Base-by-base conservation (phyloP, 148 eudicot species). In the Vaccinium macrocarpon region DNA sequence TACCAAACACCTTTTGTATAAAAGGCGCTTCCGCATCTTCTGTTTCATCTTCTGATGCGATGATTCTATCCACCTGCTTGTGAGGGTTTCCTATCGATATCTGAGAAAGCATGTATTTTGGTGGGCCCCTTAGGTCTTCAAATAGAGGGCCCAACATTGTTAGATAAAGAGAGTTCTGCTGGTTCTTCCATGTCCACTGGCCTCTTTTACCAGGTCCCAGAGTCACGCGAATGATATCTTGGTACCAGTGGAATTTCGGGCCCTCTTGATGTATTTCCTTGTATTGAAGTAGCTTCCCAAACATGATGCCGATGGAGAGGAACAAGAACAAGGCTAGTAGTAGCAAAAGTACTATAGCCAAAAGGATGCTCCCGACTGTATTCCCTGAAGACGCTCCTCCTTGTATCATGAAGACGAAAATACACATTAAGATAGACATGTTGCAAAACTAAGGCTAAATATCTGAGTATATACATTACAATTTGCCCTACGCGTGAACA, bases 1-100 rank as follows among this genome's bases (percentile, higher is more conserved):
- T 91, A 15, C 99, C 98, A 51, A 97, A 97, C 74, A 97, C n/a
- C 83, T 94, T 97, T 55, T 97, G 99, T 50, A 97, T 91, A 74
- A 90, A 87, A 23, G 99, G 96, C n/a, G 99, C 99, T 86, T 97
- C 96, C 10, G 99, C 97, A 80, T 97, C 99, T 88, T 95, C 99
- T 71, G 92, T 97, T 86, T 97, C 99, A 66, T 97, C 99, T 21
- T 97, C 99, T 19, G 99, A 95, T 81, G 91, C 92, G 13, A 97
- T 97, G 81, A 97, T 94, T 51, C 86, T 86, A 27, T 90, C 93
- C 46, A 79, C 82, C 10, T 81, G 88, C 81, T 88, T 90, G 27
- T 55, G 88, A 0, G 81, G 19, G 85, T 52, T 86, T 32, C 92
- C 90, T 46, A 84, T 86, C 8, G 93, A 68, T 80, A 95, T 90